phyloP scores from a whole-genome alignment of 345 rosid genomes.

The Eucalyptus tenuipes region DNA sequence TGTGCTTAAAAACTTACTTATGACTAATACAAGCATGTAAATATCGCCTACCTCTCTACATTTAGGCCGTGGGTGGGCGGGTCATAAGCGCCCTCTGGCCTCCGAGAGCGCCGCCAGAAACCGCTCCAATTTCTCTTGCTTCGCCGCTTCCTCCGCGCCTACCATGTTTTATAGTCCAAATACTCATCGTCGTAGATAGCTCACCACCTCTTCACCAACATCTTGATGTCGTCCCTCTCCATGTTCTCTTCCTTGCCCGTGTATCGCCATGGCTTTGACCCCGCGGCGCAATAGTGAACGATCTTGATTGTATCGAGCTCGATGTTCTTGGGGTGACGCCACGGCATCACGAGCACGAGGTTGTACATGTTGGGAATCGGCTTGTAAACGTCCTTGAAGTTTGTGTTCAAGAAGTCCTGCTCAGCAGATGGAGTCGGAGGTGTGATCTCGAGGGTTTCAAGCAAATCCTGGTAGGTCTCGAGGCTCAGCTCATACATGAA shows the following conservation, averaged over 20 bases:
- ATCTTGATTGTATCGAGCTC: constrained; percentile 14
- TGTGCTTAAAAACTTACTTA: not conserved
- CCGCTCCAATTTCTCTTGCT: not conserved
- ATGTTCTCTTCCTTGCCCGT: constrained; percentile 37
- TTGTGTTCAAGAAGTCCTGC: constrained; percentile 42
- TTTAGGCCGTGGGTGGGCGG: constrained; percentile 24
- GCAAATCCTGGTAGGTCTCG: constrained; percentile 10
- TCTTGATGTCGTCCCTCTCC: constrained; percentile 26
- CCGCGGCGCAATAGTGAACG: constrained; percentile 34
- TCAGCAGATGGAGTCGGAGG: constrained; percentile 37
- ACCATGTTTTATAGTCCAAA: constrained; percentile 5
- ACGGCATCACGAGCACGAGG: constrained; percentile 30
- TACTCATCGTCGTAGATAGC: constrained; percentile 28
- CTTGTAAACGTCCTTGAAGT: constrained; percentile 21
- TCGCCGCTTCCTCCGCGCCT: not conserved
- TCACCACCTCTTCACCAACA: constrained; percentile 31
- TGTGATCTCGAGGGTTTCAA: constrained; percentile 15
- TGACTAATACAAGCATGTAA: not conserved
- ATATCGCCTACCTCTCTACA: not conserved
- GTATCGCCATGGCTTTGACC: constrained; percentile 41
- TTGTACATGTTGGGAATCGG: constrained; percentile 22
- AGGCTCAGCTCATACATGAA: constrained; percentile 28
- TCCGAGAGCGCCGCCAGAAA: constrained; percentile 14
- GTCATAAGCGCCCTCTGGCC: constrained; percentile 6
- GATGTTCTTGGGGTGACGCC: constrained; percentile 38